Percentiles rank a stretch among this genome's conserved stretches.
Evolutionary conservation across 352 stramenopile species (phyloP).

Genomic region (Phytophthora ramorum): DNA sequence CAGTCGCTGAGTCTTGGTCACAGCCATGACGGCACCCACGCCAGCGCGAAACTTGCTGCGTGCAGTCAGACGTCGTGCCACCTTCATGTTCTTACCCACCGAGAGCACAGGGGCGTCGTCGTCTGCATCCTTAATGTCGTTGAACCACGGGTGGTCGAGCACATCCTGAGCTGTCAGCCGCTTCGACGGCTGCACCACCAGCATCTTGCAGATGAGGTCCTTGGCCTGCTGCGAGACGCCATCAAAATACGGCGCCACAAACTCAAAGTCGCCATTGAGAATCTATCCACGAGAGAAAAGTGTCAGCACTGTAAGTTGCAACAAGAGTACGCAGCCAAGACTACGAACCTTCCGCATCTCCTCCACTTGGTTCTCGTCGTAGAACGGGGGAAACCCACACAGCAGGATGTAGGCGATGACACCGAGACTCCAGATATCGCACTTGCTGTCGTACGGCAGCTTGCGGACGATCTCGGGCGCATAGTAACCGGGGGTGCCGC

Average conservation of each 20-base stretch:
- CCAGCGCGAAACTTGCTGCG: slow-evolving; percentile 77
- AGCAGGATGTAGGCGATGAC: slow-evolving; percentile 95
- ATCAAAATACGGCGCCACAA: slow-evolving; percentile 94
- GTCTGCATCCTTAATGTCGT: slow-evolving; percentile 68
- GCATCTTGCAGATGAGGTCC: slow-evolving; percentile 93
- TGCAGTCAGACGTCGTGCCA: slow-evolving; percentile 53
- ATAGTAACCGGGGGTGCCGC: slow-evolving; percentile 96
- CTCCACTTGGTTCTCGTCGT: slow-evolving; percentile 92
- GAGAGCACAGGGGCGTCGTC: slow-evolving; percentile 53
- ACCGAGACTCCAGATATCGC: slow-evolving; percentile 96
- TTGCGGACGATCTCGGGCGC: slow-evolving; percentile 96
- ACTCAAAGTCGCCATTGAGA: slow-evolving; percentile 87
- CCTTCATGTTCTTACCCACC: slow-evolving; percentile 84
- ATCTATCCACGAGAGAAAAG: slow-evolving; percentile 43
- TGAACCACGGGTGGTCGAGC: slow-evolving; percentile 78
- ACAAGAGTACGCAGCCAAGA: background rate
- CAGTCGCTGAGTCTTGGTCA: slow-evolving; percentile 82
- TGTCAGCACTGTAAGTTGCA: background rate
- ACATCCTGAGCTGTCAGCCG: slow-evolving; percentile 80
- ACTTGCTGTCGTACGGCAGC: slow-evolving; percentile 95
- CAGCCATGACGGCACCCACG: slow-evolving; percentile 74
- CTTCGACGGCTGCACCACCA: slow-evolving; percentile 90
- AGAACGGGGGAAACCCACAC: slow-evolving; percentile 97
- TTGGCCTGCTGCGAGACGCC: slow-evolving; percentile 91
- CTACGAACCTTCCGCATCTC: slow-evolving; percentile 76